A percentile compares a stretch with the other conserved stretches of the same genome.
These are phyloP conservation scores for Dothistroma pini DNA, from an alignment of 2,329 filamentous ascomycete species.

Conservation along the genomic window DNA sequence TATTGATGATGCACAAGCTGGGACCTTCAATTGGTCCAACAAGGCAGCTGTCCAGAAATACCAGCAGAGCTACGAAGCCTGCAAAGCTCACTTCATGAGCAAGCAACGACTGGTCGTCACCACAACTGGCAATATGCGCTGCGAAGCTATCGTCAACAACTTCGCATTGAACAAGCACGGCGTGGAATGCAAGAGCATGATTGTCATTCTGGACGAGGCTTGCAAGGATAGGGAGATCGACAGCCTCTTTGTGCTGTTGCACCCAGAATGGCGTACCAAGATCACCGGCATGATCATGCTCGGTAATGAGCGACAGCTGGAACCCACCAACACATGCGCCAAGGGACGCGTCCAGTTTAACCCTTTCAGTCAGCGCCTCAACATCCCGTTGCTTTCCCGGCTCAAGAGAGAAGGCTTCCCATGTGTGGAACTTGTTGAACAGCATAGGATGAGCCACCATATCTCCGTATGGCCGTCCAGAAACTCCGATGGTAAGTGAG, in stretches of 20 bases:
- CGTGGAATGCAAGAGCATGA: conserved; percentile 12
- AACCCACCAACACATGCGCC: conserved; percentile 19
- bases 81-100: conserved; percentile 19
- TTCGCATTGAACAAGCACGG: conserved; percentile 17
- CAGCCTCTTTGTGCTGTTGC: conserved; percentile 13
- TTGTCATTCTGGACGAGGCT: conserved; percentile 22
- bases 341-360: conserved; percentile 18
- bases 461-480: conserved; percentile 12
- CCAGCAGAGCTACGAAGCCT: conserved; percentile 13
- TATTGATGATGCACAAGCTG: conserved; percentile 11
- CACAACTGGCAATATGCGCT: conserved; percentile 22
- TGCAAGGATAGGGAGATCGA: conserved; percentile 25
- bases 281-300: conserved; percentile 22
- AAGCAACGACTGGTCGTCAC: conserved; percentile 17
- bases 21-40: conserved; percentile 17
- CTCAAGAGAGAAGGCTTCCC: conserved; percentile 20
- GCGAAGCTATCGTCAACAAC: conserved; percentile 16
- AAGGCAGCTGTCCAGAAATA: conserved; percentile 9
- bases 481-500: conserved; percentile 16
- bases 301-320: conserved; percentile 19
- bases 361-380: conserved; percentile 16
- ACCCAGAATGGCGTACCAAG: conserved; percentile 13
- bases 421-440: conserved; percentile 18
- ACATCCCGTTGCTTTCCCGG: conserved; percentile 15
- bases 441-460: conserved; percentile 18